Evolutionary conservation across 2,329 filamentous ascomycete genomes (phyloP).

Genomic region (Chrysoporthe cubensis): DNA sequence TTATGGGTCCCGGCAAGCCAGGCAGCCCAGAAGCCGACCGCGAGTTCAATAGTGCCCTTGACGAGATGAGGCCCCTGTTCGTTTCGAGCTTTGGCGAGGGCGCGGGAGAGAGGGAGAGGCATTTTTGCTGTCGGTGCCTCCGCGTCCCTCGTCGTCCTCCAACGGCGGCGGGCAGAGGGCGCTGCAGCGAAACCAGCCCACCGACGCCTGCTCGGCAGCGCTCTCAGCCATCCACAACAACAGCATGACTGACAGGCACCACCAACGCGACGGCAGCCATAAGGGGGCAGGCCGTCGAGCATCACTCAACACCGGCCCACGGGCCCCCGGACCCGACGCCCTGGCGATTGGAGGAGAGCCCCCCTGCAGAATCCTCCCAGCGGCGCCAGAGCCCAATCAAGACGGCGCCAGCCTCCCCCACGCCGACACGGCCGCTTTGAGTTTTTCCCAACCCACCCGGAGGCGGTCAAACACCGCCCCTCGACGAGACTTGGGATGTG

Average conservation of each 20-base stretch:
- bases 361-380: not conserved
- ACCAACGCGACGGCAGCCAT: not conserved
- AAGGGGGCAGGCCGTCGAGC: not conserved
- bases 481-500: slow-evolving; percentile 2
- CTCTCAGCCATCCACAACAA: too few species aligned
- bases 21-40: not conserved
- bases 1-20: not conserved
- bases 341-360: slow-evolving; percentile 12
- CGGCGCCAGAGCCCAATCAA: slow-evolving; percentile 1
- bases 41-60: not conserved
- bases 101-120: not conserved
- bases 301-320: not conserved
- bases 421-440: not conserved
- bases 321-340: slow-evolving; percentile 11
- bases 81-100: not conserved
- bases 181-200: not conserved
- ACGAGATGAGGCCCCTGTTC: slow-evolving; percentile 9
- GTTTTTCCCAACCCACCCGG: not conserved
- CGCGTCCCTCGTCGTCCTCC: not conserved
- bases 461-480: slow-evolving; percentile 25
- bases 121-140: not conserved
- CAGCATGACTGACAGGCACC: not conserved
- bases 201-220: too few species aligned
- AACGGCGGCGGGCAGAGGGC: too few species aligned
- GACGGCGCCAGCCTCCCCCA: slow-evolving; percentile 1